Conservation (phyloP, 78 protist genomes). For the Creolimax fragrantissima region DNA sequence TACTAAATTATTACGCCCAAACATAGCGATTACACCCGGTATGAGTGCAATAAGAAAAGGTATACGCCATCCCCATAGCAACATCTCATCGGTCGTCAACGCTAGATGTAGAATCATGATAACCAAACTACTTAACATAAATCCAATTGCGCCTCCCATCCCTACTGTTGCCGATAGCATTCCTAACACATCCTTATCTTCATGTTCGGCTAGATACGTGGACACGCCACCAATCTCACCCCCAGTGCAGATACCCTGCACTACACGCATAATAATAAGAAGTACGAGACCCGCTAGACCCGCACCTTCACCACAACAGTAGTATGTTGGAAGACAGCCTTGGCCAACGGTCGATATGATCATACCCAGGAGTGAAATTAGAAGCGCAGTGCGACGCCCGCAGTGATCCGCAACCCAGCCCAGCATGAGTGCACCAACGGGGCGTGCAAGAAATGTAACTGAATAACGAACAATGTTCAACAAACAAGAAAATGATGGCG, state of each 20-base stretch:
- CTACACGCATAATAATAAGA: neutral
- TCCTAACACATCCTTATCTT: neutral
- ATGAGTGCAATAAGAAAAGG: neutral
- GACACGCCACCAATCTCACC: neutral
- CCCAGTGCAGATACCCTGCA: slow-evolving; percentile 13
- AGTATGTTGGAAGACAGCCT: slow-evolving; percentile 1
- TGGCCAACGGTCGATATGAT: neutral
- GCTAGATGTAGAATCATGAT: neutral
- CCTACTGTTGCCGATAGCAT: neutral
- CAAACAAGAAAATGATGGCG: too few relatives aligned
- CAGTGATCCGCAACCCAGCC: slow-evolving; percentile 21
- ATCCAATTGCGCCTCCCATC: neutral
- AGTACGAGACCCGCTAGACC: neutral
- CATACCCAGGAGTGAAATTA: slow-evolving; percentile 7
- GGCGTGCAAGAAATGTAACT: slow-evolving; percentile 3
- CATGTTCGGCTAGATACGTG: neutral
- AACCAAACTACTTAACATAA: neutral
- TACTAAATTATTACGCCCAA: neutral
- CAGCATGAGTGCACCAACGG: slow-evolving; percentile 2
- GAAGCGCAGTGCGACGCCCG: slow-evolving; percentile 2
- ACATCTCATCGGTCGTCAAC: neutral
- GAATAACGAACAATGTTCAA: too few relatives aligned
- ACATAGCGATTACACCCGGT: neutral
- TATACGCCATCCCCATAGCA: slow-evolving; percentile 17
- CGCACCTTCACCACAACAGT: slow-evolving; percentile 10